Base-by-base conservation (phyloP, 495 filamentous ascomycete genomes). In the Annulohypoxylon bovei region DNA sequence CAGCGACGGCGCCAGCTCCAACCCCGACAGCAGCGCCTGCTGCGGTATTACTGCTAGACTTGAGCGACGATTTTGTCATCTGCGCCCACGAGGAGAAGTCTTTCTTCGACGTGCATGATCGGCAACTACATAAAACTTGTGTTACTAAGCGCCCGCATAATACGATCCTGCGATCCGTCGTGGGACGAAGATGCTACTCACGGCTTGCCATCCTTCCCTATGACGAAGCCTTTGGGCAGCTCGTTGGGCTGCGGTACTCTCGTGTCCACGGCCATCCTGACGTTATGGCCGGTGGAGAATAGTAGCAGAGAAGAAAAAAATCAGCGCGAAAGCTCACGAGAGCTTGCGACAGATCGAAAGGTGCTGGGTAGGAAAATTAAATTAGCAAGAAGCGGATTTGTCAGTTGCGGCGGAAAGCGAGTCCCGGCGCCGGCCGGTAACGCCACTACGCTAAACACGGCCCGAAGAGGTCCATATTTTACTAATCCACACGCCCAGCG, bases 131-230 rank as follows among this genome's bases (percentile, higher is more conserved):
- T 25, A 35, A 6, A 30, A 8, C 44, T 52, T 28, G 23, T 63
- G 56, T 75, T 56, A 69, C 67, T 76, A 60, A 67, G 61, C 27
- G 12, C 42, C 40, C 20, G 35, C 44, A 52, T 22, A 37, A n/a
- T 25, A 33, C 28, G 28, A 55, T 16, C 42, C 7, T 30, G 9
- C 40, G 18, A 54, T 56, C 16, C n/a, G 39, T 6, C 3, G 39
- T 20, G 20, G 39, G 14, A 20, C 32, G 30, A 54, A 23, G 47
- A 32, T 49, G 3, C 4, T 64, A 73, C 93, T 80, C 84, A 98
- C 95, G 95, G 95, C 81, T 98, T 98, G 47, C 95, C 95, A 84
- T 99, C 93, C 71, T 94, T 92, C 46, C 91, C 95, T 39, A 98
- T 82, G 3, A 97, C 87, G 6, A 97, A 84, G 67, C 94, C 95